Percentiles rank a stretch among this genome's conserved stretches.
Evolutionary conservation across 169 alveolate species (phyloP).

Genomic region (Eimeria praecox): DNA sequence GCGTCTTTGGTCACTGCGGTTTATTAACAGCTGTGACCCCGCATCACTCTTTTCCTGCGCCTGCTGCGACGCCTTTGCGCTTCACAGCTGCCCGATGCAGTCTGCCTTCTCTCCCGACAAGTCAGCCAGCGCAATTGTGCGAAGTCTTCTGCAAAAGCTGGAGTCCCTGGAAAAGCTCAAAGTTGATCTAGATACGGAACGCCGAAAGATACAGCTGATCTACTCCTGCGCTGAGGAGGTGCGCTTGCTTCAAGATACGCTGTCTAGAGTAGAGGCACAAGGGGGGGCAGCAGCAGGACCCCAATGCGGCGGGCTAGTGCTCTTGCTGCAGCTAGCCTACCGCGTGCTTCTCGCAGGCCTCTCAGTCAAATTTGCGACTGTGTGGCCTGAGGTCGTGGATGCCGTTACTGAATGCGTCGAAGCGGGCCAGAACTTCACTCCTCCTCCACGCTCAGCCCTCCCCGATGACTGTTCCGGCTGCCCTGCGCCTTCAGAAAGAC

Average conservation of each 20-base stretch:
- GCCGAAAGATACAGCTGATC: conserved; percentile 20
- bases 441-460: not conserved
- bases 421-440: conserved; percentile 15
- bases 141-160: conserved; percentile 37
- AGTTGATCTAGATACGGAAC: conserved; percentile 42
- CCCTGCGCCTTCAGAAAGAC: not conserved
- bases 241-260: not conserved
- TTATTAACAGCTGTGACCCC: conserved; percentile 45
- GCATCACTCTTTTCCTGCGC: conserved; percentile 17
- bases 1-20: conserved; percentile 66
- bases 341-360: conserved; percentile 73
- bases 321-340: conserved; percentile 50
- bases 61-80: conserved; percentile 11
- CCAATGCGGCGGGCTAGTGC: conserved; percentile 28
- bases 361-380: conserved; percentile 58
- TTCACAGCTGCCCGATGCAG: conserved; percentile 1
- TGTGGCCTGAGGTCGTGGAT: conserved; percentile 64
- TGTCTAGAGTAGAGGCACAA: not conserved
- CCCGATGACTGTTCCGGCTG: not conserved
- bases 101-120: not conserved
- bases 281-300: not conserved
- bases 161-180: conserved; percentile 46
- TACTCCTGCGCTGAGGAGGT: conserved; percentile 49
- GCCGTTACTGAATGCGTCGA: conserved; percentile 4
- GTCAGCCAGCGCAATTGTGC: not conserved